Conservation (phyloP, 108 stramenopile genomes). For the Skeletonema costatum region DNA sequence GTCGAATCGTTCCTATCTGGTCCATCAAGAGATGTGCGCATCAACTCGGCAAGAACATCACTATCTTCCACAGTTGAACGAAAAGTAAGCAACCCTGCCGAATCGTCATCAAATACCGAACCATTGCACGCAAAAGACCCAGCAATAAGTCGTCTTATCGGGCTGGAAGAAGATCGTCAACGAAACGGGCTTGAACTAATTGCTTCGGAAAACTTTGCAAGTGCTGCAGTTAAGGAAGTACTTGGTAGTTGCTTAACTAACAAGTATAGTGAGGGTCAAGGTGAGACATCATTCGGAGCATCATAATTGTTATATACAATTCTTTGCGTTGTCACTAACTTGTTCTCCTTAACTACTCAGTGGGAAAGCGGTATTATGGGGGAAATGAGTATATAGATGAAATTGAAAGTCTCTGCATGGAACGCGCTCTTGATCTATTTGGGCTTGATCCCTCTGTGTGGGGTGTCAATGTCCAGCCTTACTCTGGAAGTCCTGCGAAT, state of each 20-base stretch:
- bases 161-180: slow-evolving; percentile 89
- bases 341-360: slow-evolving; percentile 21
- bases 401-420: slow-evolving; percentile 95
- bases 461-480: slow-evolving; percentile 99
- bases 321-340: background rate
- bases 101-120: background rate
- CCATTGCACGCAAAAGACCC: slow-evolving; percentile 47
- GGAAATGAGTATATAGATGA: slow-evolving; percentile 96
- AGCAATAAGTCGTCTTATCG: slow-evolving; percentile 74
- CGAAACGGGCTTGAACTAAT: slow-evolving; percentile 94
- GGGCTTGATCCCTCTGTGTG: slow-evolving; percentile 84
- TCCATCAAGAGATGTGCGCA: background rate
- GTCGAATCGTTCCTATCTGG: background rate
- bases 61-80: background rate
- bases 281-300: slow-evolving; percentile 20
- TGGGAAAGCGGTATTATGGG: slow-evolving; percentile 98
- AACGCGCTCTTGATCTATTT: slow-evolving; percentile 92
- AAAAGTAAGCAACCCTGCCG: background rate
- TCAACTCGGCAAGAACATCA: background rate
- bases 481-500: slow-evolving; percentile 98
- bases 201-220: slow-evolving; percentile 99
- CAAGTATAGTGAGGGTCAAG: slow-evolving; percentile 99
- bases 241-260: slow-evolving; percentile 98
- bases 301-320: background rate
- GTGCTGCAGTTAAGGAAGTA: slow-evolving; percentile 91